Evolutionary conservation across 306 rosid genomes (phyloP), one percentile per base, ranked within the genome.

Genomic region (Adenanthera pavonina): DNA sequence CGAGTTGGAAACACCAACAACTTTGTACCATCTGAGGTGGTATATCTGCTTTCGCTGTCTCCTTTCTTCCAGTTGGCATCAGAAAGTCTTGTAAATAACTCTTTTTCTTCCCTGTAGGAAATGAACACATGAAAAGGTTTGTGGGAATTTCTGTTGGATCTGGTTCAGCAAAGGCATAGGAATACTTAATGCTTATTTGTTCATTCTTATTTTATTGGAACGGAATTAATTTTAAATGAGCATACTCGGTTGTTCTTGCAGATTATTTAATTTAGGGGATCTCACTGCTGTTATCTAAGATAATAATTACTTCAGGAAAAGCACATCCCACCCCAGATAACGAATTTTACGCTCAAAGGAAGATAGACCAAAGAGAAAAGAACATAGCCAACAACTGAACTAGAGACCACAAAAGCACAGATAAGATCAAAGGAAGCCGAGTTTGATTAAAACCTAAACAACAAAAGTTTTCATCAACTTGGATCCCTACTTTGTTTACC

Each of bases 1-100:
- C 53, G 92, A 92, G 87, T 67, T 82, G 71, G 88, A 84, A 83
- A 83, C 79, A 77, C 87, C 92, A 92, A 84, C 95, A 59, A 76
- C 85, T 67, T 60, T n/a, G 44, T 34, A 78, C 80, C 79, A 65
- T 82, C 77, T 52, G 83, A 53, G 66, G 76, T 61, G 62, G 66
- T 74, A 3, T 62, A 5, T 62, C 71, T 59, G 70, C 80, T 85
- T 85, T 64, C 47, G 64, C 69, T 82, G 76, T 83, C 81, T 84
- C 48, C 36, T 67, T 35, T 65, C 47, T 65, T 57, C 76, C 54
- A 19, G 78, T 79, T 47, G 83, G 76, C 79, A 82, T 7, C 71
- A 15, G 13, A 65, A 81, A 79, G 69, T 49, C 52, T 64, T 81
- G 62, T 3, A 30, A 60, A 11, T 30, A 4, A 60, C 67, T 60